Evolutionary conservation across 148 eudicot genomes (phyloP), one percentile per base, ranked within the genome.

Genomic region (Silene latifolia): DNA sequence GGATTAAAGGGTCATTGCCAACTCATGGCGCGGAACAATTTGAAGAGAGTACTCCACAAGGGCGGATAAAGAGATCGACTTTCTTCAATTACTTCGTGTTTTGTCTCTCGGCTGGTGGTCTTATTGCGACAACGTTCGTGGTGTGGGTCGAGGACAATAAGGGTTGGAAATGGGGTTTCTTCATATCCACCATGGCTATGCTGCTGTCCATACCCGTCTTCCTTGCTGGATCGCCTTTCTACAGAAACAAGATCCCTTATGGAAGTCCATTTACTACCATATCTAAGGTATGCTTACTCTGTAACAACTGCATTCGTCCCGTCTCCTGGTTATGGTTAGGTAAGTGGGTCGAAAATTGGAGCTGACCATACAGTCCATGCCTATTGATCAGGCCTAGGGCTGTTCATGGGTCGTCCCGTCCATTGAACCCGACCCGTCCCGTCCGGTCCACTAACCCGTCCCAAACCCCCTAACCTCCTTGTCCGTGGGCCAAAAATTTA

Each of bases 81-180:
- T 94, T 90, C 78, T 94, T 94, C 84, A 94, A 94, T 79, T 94
- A 94, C 88, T 94, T 83, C 63, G 98, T 94, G 60, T 92, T 91
- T 66, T 88, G 88, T 59, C 96, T 94, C 9, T 72, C 98, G 0
- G 77, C 78, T 21, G 98, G 98, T 5, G 97, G 83, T 24, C 86
- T 94, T 3, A 86, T 94, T 24, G 98, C 98, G 0, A 94, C 91
- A n/a, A 94, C 98, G 0, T 86, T 94, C 0, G 97, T 94, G 23
- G 97, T 94, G 35, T 94, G 98, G 98, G 61, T 94, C 32, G 98
- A 94, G 74, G 98, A 94, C 63, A 94, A 94, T 76, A 87, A 83
- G 77, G 98, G 98, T 0, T 94, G 98, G 98, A 82, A 89, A 80
- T 94, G 98, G 98, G 98, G 98, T 0, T 94, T 94, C 71, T 87